Evolutionary conservation across 148 eudicot genomes (phyloP).

Genomic region (Beta vulgaris): DNA sequence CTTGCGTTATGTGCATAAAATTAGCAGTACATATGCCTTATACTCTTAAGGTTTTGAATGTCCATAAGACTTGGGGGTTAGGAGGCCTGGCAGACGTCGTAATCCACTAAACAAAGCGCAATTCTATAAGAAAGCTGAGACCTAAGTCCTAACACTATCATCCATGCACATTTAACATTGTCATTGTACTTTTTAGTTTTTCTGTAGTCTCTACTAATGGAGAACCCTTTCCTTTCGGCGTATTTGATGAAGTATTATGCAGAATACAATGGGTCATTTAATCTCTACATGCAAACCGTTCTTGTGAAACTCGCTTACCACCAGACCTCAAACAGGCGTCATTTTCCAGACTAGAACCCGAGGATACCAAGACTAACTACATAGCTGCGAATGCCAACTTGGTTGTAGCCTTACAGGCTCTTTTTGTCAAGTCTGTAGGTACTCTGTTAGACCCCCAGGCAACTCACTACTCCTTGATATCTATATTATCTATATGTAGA

Average conservation of each 20-base stretch:
- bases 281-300: background rate
- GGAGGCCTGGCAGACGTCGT: background rate
- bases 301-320: background rate
- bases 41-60: background rate
- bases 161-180: background rate
- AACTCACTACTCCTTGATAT: background rate
- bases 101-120: background rate
- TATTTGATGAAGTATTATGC: background rate
- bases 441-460: background rate
- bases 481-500: background rate
- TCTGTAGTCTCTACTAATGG: background rate
- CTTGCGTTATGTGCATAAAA: background rate
- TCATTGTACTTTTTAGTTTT: background rate
- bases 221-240: background rate
- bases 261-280: background rate
- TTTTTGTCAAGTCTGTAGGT: background rate
- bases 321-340: background rate
- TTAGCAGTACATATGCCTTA: background rate
- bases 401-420: background rate
- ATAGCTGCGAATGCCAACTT: too few species aligned
- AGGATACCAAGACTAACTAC: background rate
- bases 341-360: background rate
- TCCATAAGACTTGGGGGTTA: background rate
- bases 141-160: background rate
- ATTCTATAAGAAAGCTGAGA: background rate